A percentile compares a stretch with the other conserved stretches of the same genome.
phyloP scores from a whole-genome alignment of 202 grass and related monocot species.

The Schoenoplectus triqueter region DNA sequence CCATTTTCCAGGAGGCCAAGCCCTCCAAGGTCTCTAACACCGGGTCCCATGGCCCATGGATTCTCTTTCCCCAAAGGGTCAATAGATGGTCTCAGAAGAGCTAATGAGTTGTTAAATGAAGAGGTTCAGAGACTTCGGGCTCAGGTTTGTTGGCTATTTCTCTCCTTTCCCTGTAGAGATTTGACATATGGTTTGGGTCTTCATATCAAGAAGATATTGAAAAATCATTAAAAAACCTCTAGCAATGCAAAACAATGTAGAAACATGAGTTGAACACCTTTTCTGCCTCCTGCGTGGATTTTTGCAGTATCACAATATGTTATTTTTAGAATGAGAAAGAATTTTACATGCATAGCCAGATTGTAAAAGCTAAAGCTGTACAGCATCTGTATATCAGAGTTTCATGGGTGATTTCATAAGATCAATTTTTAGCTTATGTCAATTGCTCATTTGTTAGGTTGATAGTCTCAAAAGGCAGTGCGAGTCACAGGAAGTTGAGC shows the following conservation, averaged over 20 bases:
- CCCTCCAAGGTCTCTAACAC: slow-evolving; percentile 79
- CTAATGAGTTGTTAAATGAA: slow-evolving; percentile 85
- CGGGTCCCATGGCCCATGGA: slow-evolving; percentile 70
- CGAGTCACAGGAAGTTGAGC: slow-evolving; percentile 82
- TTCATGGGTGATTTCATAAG: neutral
- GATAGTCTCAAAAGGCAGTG: slow-evolving; percentile 75
- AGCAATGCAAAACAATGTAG: slow-evolving; percentile 16
- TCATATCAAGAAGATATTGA: slow-evolving; percentile 2
- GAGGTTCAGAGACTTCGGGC: slow-evolving; percentile 70
- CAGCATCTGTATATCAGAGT: neutral
- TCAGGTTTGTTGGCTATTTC: slow-evolving; percentile 53
- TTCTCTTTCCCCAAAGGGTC: slow-evolving; percentile 78
- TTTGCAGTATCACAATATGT: neutral
- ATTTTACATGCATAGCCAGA: neutral
- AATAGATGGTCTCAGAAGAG: slow-evolving; percentile 71
- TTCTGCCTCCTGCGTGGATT: neutral
- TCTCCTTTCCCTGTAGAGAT: neutral
- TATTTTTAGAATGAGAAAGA: neutral
- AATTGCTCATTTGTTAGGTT: slow-evolving; percentile 58
- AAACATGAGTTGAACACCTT: neutral
- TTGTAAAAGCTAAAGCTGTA: neutral
- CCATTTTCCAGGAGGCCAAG: slow-evolving; percentile 82
- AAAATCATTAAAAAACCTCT: slow-evolving; percentile 9
- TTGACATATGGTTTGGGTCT: neutral
- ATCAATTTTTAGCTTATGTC: slow-evolving; percentile 5